These are phyloP conservation scores for Mycena rebaudengoi DNA, from an alignment of 768 basidiomycete genomes.

Conservation along the genomic window DNA sequence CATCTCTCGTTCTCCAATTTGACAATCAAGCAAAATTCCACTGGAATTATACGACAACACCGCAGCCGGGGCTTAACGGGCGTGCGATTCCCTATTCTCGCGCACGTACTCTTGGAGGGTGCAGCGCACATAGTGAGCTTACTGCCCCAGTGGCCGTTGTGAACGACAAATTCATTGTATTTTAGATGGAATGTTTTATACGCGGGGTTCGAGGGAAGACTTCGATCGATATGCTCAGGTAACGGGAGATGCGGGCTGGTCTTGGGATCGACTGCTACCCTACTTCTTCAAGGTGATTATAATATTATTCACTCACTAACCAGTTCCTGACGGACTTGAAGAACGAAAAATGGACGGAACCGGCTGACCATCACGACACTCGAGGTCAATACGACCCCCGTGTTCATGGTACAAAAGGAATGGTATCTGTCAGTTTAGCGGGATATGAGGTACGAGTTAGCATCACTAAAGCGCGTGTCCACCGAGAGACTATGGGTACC, in stretches of 20 bases:
- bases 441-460: too few relatives aligned
- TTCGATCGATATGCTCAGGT: slow-evolving; percentile 39
- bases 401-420: slow-evolving; percentile 45
- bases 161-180: background rate
- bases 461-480: too few relatives aligned
- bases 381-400: slow-evolving; percentile 46
- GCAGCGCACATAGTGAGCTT: slow-evolving; percentile 36
- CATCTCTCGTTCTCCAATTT: background rate
- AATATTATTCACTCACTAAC: background rate
- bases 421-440: slow-evolving; percentile 39
- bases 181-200: slow-evolving; percentile 41
- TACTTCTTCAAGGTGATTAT: slow-evolving; percentile 39
- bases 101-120: slow-evolving; percentile 38
- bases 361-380: slow-evolving; percentile 48
- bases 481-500: background rate
- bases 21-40: background rate
- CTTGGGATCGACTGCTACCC: slow-evolving; percentile 40
- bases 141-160: too few relatives aligned
- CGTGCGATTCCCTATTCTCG: slow-evolving; percentile 8
- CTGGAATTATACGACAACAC: slow-evolving; percentile 27
- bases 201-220: slow-evolving; percentile 42
- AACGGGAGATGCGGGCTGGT: slow-evolving; percentile 45
- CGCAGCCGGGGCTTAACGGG: slow-evolving; percentile 25
- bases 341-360: slow-evolving; percentile 45
- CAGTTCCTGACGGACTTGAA: slow-evolving; percentile 22